A percentile compares a stretch with the other conserved stretches of the same genome.
Evolutionary conservation across 139 green algal genomes (phyloP).

Genomic region (Closterium sp.): DNA sequence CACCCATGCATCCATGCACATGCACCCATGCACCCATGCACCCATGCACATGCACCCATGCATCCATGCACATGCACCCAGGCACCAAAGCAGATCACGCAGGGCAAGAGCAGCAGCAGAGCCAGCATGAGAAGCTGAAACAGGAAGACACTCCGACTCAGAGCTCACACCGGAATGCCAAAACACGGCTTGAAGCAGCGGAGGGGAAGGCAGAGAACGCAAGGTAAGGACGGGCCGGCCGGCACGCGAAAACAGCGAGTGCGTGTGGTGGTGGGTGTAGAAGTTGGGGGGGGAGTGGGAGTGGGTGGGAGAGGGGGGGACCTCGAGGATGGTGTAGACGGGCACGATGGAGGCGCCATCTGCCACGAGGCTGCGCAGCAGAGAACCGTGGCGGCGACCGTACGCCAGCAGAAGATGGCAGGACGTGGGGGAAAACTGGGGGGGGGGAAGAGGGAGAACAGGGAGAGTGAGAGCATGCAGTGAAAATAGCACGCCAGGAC

Average conservation of each 20-base stretch:
- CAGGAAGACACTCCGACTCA: too few relatives aligned
- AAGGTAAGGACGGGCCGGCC: too few relatives aligned
- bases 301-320: neutral
- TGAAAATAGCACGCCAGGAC: neutral
- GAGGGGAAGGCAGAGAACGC: too few relatives aligned
- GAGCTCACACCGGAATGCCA: too few relatives aligned
- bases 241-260: too few relatives aligned
- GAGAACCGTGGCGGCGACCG: constrained; percentile 77
- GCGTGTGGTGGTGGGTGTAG: too few relatives aligned
- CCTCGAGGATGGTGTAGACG: constrained; percentile 83
- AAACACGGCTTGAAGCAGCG: too few relatives aligned
- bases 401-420: constrained; percentile 87
- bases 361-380: constrained; percentile 74
- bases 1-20: neutral
- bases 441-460: neutral
- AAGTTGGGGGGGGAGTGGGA: neutral
- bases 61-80: neutral
- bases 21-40: neutral
- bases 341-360: constrained; percentile 64
- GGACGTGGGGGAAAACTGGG: constrained; percentile 62
- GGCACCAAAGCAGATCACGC: neutral
- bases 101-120: too few relatives aligned
- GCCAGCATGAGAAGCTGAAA: too few relatives aligned
- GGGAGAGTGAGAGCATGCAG: neutral
- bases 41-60: neutral